Base-by-base conservation (phyloP, 768 basidiomycete species). In the Cubamyces sp. region DNA sequence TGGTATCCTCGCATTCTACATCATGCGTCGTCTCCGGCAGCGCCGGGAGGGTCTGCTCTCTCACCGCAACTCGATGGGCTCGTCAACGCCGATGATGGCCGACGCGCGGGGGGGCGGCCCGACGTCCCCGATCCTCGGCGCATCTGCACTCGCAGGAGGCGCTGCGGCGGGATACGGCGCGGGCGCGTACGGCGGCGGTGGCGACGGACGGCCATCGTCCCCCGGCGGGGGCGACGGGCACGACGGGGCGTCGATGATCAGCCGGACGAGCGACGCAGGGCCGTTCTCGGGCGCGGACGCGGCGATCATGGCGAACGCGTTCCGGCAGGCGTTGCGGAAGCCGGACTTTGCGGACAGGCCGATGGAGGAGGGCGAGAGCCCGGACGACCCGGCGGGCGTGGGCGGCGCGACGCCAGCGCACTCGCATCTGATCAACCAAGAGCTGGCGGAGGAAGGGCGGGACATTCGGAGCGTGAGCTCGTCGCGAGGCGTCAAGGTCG, bases 261-360 rank as follows among this genome's bases (percentile, higher is more conserved):
- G 88, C 30, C 80, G 83, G 50, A 74, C 82, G 9, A 83, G 85
- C 55, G 87, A 87, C 56, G 78, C 84, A 45, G 90, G 84, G 12
- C 88, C 87, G 11, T 89, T 95, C 75, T 88, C 87, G 47, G 87
- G 85, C 19, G 87, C 90, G 21, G 94, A 96, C 74, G 94, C 94
- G 55, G 92, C 91, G 41, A 91, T 94, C 72, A 92, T 96, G 86
- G 93, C 94, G 42, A 88, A 93, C 77, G 94, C 94, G 6, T 96
- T 96, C 77, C 81, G 94, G 69, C 86, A 90, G 73, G 91, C 90
- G 66, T 78, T 96, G 70, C 82, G 94, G 73, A 94, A 94, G 73
- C 94, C 94, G 11, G 92, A 93, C 71, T 96, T 95, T 74, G 82
- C 87, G n/a, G 83, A 75, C 19, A 72, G 81, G 56, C 82, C 87